Base-by-base conservation (phyloP, 192 early-diverging fungal species). In the Tieghemiomyces parasiticus region DNA sequence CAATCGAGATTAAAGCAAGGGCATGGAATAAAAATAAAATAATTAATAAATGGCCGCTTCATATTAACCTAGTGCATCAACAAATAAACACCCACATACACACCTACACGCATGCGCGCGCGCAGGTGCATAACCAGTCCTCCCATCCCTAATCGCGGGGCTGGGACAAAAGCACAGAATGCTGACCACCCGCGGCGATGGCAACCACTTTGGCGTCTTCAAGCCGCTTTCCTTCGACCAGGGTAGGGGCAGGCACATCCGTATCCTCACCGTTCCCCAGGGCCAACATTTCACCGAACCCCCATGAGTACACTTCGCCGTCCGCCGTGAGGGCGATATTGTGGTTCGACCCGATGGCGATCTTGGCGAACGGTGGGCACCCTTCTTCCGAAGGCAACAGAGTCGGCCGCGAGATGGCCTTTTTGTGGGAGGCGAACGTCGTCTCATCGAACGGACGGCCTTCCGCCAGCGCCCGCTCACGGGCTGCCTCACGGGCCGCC, bases 221-320 rank as follows among this genome's bases (percentile, higher is more conserved):
- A 22, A 85, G 79, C 49, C 89, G 76, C 47, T 88, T 76, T 6
- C 88, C 84, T 47, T 79, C 65, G 26, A 84, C 63, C 28, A 80
- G 77, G n/a, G 63, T 60, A 10, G 86, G 86, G 52, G 61, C 67
- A 33, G 71, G 64, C 10, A 83, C 84, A 65, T 95, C 91, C 47
- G 79, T 78, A 53, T 81, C 86, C 47, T 78, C 77, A 34, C 80
- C 85, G 60, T 89, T 93, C 26, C 85, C 85, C 35, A 92, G 79
- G 63, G 87, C 87, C 6, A 85, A 78, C 74, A 82, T 83, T 56
- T 90, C 88, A 45, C 89, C 90, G 64, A 84, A 93, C 26, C 93
- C 93, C 92, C 93, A 97, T 12, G 84, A 69, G 62, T 86, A 93
- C 19, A 86, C 76, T 9, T 74, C 65, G 47, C 82, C 82, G 34